Base-by-base conservation (phyloP, 2,329 filamentous ascomycete genomes). In the Fusarium buharicum region DNA sequence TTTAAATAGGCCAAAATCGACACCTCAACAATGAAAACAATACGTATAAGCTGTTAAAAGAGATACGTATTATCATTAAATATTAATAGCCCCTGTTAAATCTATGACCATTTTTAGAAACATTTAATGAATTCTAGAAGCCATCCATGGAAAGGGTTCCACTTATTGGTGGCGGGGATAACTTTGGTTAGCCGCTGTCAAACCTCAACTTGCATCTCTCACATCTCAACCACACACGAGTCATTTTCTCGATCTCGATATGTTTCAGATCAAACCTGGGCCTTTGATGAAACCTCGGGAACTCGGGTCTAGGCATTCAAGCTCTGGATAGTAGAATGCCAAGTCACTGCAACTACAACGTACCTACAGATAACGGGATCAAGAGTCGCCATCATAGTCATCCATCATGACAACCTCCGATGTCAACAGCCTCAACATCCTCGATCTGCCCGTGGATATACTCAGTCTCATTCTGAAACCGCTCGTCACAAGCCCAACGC, bases 401-500 rank as follows among this genome's bases (percentile, higher is more conserved):
- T 53, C 39, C 44, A 41, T 53, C 39, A 67, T 67, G 60, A 37
- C 57, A 41, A 41, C 24, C 48, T 54, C 18, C 13, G 31, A 43
- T 27, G 31, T 14, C 38, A 58, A 54, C 37, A 54, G n/a, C 27
- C 57, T 73, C 33, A 69, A 74, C 43, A 52, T 76, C 6, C 69
- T 76, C 5, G 74, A 76, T 31, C 68, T 76, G 3, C 74, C 74
- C 4, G 62, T 75, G 54, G 74, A 76, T 40, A 60, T 76, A 13
- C 55, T 76, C 37, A 63, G 66, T 34, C 64, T 74, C 40, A 73
- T 76, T 34, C 62, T 75, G 4, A 50, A 52, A 5, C 72, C 70
- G 6, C 70, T 76, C 16, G 60, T 76, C 36, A 71, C 62, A 13
- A 63, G 69, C 12, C 51, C 57, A 10, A 38, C 49, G 3, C 50